A percentile compares a stretch with the other conserved stretches of the same genome.
phyloP scores from a whole-genome alignment of 768 basidiomycete genomes.

The Tephrocybe sp. region DNA sequence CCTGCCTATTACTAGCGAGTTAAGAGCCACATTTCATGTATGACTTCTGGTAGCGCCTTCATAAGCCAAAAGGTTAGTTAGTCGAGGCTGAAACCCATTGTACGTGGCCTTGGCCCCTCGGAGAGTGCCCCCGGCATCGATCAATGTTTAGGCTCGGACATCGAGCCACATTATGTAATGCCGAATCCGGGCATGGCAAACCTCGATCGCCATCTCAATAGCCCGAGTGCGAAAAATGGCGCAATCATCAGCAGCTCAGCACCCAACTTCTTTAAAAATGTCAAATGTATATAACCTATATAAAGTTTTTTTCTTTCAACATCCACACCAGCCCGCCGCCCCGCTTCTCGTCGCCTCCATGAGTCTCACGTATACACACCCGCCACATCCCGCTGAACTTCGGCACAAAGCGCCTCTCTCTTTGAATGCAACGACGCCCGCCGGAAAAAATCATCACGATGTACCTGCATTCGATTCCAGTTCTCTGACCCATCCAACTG shows the following conservation, averaged over 20 bases:
- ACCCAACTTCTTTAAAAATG: not conserved
- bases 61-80: no score
- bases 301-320: not conserved
- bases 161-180: no score
- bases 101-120: no score
- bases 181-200: not conserved
- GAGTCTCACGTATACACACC: conserved; percentile 27
- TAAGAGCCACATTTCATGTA: no score
- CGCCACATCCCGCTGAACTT: conserved; percentile 28
- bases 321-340: not conserved
- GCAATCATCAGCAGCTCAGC: conserved; percentile 16
- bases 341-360: conserved; percentile 15
- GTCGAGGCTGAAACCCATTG: no score
- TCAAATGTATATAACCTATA: not conserved
- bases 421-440: not conserved
- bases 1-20: no score
- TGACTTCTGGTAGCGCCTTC: no score
- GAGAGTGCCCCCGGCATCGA: no score
- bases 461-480: conserved; percentile 48
- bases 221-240: conserved; percentile 16
- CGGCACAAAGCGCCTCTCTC: conserved; percentile 1
- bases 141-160: no score
- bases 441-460: conserved; percentile 49
- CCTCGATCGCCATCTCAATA: conserved; percentile 13
- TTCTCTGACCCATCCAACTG: conserved; percentile 31